phyloP scores from a whole-genome alignment of 1,284 basidiomycete species.

The Cryptococcus depauperatus region DNA sequence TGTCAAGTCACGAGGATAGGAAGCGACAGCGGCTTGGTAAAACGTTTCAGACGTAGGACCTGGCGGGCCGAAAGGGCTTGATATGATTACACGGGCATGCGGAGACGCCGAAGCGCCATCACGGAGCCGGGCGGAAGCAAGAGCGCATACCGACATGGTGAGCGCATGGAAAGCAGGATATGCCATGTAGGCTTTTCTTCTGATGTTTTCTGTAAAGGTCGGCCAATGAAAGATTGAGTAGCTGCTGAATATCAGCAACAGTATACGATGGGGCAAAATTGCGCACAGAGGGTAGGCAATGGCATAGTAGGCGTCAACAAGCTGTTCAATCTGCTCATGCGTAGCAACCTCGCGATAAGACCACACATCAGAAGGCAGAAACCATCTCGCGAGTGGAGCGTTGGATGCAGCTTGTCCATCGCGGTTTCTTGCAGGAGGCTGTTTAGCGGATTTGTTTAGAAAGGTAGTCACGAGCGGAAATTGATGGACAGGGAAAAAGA shows the following conservation, averaged over 20 bases:
- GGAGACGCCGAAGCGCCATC: constrained; percentile 26
- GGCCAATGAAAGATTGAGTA: constrained; percentile 43
- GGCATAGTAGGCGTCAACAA: constrained; percentile 26
- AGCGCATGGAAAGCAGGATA: constrained; percentile 32
- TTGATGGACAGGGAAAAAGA: no score
- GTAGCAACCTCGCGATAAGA: constrained; percentile 25
- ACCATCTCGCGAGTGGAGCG: constrained; percentile 1
- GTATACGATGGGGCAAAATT: not conserved
- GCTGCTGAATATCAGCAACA: no score
- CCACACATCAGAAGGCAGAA: constrained; percentile 14
- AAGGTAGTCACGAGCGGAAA: no score
- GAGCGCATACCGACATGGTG: constrained; percentile 37
- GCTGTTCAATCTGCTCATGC: constrained; percentile 23
- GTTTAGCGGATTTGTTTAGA: not conserved
- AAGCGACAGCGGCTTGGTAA: constrained; percentile 16
- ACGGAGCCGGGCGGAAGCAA: constrained; percentile 33
- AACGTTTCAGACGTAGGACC: constrained; percentile 17
- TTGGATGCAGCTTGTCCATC: not conserved
- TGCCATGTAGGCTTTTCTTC: constrained; percentile 20
- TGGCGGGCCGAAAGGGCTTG: constrained; percentile 1
- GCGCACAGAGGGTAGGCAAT: constrained; percentile 34
- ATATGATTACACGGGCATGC: not conserved
- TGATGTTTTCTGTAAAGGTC: constrained; percentile 25
- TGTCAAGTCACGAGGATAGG: constrained; percentile 20
- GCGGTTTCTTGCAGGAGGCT: constrained; percentile 5